These are phyloP conservation scores for Pharnaceum exiguum DNA, from an alignment of 148 eudicot genomes.

Conservation along the genomic window DNA sequence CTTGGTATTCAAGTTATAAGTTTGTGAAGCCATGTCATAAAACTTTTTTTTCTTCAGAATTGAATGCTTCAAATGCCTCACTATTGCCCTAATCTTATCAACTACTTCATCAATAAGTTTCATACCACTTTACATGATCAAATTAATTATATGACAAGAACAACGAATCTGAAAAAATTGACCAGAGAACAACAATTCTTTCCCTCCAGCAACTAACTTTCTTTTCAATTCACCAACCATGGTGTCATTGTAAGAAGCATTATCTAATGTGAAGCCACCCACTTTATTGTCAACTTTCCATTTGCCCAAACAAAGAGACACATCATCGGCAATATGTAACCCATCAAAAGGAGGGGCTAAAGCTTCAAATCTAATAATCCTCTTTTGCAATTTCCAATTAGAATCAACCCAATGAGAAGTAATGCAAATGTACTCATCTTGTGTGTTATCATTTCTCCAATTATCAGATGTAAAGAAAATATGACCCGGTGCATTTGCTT, in stretches of 20 bases:
- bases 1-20: too few relatives aligned
- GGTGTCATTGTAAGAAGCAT: conserved; percentile 7
- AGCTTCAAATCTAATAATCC: conserved; percentile 9
- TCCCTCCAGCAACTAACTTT: too few relatives aligned
- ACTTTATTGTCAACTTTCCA: conserved; percentile 10
- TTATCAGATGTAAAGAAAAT: conserved; percentile 8
- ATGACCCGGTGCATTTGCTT: not conserved
- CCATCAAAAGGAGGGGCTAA: conserved; percentile 16
- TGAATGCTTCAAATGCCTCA: too few relatives aligned
- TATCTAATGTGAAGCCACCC: conserved; percentile 3
- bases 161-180: too few relatives aligned
- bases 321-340: not conserved
- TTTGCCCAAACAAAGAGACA: not conserved
- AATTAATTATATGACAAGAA: too few relatives aligned
- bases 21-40: too few relatives aligned
- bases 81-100: too few relatives aligned
- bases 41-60: too few relatives aligned
- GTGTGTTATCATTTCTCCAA: conserved; percentile 9
- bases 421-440: conserved; percentile 11
- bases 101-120: too few relatives aligned
- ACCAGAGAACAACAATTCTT: too few relatives aligned
- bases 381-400: conserved; percentile 15
- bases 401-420: conserved; percentile 16
- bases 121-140: too few relatives aligned
- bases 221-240: too few relatives aligned